These are phyloP conservation scores for Phyllosticta paracitricarpa DNA, from an alignment of 2,329 filamentous ascomycete species.

Conservation along the genomic window DNA sequence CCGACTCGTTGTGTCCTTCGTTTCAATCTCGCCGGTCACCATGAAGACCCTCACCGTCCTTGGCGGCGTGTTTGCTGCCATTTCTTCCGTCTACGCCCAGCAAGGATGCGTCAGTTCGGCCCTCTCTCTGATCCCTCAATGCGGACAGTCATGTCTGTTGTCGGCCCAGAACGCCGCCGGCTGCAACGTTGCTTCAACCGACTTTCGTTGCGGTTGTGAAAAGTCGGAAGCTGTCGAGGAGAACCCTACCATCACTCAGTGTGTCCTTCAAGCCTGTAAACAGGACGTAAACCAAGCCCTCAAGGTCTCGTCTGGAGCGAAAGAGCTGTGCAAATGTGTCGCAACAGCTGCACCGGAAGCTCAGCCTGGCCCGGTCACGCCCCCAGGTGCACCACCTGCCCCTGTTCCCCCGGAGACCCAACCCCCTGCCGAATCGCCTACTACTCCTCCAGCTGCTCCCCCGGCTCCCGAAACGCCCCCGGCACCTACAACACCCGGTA, in stretches of 20 bases:
- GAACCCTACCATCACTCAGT: background rate
- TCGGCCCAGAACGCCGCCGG: slow-evolving; percentile 2
- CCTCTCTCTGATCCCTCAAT: slow-evolving; percentile 2
- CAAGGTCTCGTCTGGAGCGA: slow-evolving; percentile 2
- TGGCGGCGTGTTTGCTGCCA: background rate
- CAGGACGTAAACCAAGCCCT: slow-evolving; percentile 5
- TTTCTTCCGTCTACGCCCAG: slow-evolving; percentile 2
- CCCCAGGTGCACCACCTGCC: background rate
- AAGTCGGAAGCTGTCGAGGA: background rate
- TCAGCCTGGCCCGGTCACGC: background rate
- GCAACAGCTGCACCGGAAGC: slow-evolving; percentile 3
- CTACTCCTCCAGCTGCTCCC: background rate
- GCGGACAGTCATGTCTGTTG: slow-evolving; percentile 5
- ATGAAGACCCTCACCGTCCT: slow-evolving; percentile 2
- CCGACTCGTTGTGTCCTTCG: background rate
- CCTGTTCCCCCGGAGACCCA: background rate
- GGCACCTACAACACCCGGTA: background rate
- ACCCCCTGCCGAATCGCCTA: background rate
- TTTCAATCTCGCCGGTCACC: background rate
- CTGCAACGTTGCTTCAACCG: slow-evolving; percentile 5
- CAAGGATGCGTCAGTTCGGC: slow-evolving; percentile 7
- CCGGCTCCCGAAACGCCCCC: background rate
- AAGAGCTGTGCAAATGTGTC: slow-evolving; percentile 5
- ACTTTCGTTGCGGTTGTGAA: slow-evolving; percentile 5
- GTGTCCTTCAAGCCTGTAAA: slow-evolving; percentile 2